phyloP scores from a whole-genome alignment of 768 basidiomycete genomes.

The Kwoniella pini region DNA sequence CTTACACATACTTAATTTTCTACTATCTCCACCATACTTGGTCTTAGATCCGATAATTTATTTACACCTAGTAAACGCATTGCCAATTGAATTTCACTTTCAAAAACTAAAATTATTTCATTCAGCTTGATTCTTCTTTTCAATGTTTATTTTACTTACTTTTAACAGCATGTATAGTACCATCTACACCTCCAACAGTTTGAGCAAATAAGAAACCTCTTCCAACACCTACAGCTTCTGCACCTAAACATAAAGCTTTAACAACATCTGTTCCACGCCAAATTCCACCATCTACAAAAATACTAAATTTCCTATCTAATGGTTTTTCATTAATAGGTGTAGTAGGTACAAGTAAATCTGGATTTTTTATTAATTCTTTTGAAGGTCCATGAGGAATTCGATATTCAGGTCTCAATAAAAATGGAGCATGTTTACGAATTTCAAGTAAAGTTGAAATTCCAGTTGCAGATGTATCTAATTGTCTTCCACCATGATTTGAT shows the following conservation, averaged over 20 bases:
- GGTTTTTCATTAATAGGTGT: not conserved
- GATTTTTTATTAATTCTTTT: constrained; percentile 6
- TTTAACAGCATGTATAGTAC: constrained; percentile 44
- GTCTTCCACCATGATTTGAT: constrained; percentile 64
- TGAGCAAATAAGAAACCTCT: constrained; percentile 48
- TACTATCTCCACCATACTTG: constrained; percentile 65
- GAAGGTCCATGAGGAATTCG: constrained; percentile 34
- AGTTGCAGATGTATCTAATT: constrained; percentile 44
- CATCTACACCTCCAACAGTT: constrained; percentile 44
- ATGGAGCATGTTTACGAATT: constrained; percentile 45
- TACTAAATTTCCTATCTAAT: constrained; percentile 27
- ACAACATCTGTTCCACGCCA: constrained; percentile 47
- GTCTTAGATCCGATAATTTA: constrained; percentile 66
- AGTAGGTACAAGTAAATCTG: not conserved
- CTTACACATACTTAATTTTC: no score
- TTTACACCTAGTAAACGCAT: constrained; percentile 76
- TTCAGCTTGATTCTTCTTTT: no score
- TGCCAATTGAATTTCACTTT: constrained; percentile 72
- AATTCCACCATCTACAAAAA: constrained; percentile 45
- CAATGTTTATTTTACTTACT: no score
- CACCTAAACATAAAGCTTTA: constrained; percentile 52
- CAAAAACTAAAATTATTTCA: constrained; percentile 58
- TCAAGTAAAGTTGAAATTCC: constrained; percentile 43
- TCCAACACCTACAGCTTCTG: constrained; percentile 51
- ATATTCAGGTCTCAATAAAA: constrained; percentile 37